These are phyloP conservation scores for Chlamydomonas sp. DNA, from an alignment of 139 green algal species.

Conservation along the genomic window DNA sequence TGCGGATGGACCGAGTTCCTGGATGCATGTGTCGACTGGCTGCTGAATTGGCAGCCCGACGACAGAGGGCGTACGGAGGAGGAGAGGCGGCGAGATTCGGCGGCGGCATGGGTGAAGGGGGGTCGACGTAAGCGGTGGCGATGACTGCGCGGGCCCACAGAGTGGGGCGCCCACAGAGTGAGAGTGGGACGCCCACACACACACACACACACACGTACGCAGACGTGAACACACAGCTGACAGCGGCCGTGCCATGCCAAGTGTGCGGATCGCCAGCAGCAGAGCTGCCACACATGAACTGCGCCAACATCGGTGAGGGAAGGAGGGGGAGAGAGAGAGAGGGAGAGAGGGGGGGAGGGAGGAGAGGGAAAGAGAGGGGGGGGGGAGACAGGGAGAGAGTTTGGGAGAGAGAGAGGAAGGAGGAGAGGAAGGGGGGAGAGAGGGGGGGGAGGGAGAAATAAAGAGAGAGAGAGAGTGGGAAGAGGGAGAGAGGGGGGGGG, in stretches of 20 bases:
- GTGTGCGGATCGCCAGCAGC: slow-evolving; percentile 53
- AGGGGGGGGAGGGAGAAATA: not conserved
- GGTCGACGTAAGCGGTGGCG: no score
- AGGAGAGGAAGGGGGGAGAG: not conserved
- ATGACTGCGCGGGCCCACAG: no score
- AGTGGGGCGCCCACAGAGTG: no score
- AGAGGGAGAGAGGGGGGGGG: not conserved
- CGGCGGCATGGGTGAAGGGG: no score
- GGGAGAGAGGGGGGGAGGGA: not conserved
- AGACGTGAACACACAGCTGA: no score
- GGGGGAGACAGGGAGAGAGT: not conserved
- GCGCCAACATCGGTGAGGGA: slow-evolving; percentile 65
- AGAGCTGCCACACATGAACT: slow-evolving; percentile 86
- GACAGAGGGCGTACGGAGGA: no score
- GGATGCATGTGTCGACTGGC: no score
- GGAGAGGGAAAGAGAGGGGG: not conserved
- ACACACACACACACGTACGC: no score
- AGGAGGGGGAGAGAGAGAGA: not conserved
- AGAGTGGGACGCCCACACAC: no score
- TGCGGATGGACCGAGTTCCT: no score
- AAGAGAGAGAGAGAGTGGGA: not conserved
- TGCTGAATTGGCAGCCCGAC: no score
- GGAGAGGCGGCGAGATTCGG: no score
- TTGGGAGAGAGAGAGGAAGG: not conserved
- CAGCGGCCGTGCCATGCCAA: slow-evolving; percentile 60